Conservation (phyloP, 768 basidiomycete species). For the Mycena belliarum region DNA sequence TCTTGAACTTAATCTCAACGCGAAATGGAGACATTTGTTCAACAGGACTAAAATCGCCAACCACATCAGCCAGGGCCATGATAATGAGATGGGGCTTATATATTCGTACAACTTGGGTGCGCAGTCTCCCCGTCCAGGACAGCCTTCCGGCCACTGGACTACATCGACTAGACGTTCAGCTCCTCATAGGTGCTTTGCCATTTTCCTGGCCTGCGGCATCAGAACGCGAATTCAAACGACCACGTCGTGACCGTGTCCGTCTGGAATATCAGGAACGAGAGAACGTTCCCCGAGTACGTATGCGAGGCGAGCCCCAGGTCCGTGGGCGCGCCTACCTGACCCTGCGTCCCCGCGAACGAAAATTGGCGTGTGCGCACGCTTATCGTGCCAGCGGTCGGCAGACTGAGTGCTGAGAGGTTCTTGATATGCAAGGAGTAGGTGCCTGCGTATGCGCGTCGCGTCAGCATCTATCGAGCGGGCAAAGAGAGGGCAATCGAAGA, state of each 20-base stretch:
- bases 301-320: constrained; percentile 22
- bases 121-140: too few species aligned
- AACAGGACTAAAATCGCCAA: too few species aligned
- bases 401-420: constrained; percentile 20
- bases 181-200: too few species aligned
- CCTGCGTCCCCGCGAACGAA: constrained; percentile 17
- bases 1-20: too few species aligned
- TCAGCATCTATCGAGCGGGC: too few species aligned
- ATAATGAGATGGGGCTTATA: too few species aligned
- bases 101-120: too few species aligned
- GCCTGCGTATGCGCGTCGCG: not conserved
- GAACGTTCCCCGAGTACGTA: constrained; percentile 22
- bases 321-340: constrained; percentile 18
- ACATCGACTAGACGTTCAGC: too few species aligned
- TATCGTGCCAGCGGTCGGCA: constrained; percentile 22
- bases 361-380: constrained; percentile 22
- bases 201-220: too few species aligned
- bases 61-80: too few species aligned
- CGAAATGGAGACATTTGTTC: too few species aligned
- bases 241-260: constrained; percentile 25
- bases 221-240: constrained; percentile 24
- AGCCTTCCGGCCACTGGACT: too few species aligned
- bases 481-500: not conserved
- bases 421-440: constrained; percentile 22
- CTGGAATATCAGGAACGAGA: constrained; percentile 25